Evolutionary conservation across 108 stramenopile species (phyloP).

Genomic region (Epithemia pelagica): DNA sequence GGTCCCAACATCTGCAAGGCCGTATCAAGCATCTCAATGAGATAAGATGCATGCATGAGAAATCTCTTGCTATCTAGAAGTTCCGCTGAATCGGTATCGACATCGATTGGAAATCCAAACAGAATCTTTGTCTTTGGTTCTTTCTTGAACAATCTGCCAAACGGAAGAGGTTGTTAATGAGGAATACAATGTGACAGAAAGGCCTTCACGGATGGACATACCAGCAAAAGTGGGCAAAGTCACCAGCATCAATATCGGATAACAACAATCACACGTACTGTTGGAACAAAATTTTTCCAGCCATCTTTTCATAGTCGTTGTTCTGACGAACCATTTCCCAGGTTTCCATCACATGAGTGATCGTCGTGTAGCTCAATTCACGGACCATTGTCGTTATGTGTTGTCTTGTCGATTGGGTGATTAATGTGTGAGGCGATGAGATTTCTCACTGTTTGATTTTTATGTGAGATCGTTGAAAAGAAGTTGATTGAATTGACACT

Average conservation of each 20-base stretch:
- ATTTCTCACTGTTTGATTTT: too few relatives aligned
- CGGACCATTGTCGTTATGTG: not conserved
- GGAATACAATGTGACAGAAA: too few relatives aligned
- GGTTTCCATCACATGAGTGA: constrained; percentile 26
- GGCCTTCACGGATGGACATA: not conserved
- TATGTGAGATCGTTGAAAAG: too few relatives aligned
- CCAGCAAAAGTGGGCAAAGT: constrained; percentile 13
- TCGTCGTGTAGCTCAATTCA: constrained; percentile 27
- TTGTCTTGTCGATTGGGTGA: too few relatives aligned
- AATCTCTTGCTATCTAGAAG: constrained; percentile 19
- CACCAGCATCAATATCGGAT: too few relatives aligned
- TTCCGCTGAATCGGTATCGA: constrained; percentile 19
- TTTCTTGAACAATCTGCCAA: constrained; percentile 16
- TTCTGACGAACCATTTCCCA: constrained; percentile 22
- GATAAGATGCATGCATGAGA: constrained; percentile 21
- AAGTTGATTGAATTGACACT: too few relatives aligned
- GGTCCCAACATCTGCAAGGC: constrained; percentile 22
- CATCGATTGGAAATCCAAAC: constrained; percentile 28
- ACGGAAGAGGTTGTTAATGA: too few relatives aligned
- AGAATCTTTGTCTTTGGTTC: constrained; percentile 18
- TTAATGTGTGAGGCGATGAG: too few relatives aligned
- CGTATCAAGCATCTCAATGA: constrained; percentile 31
- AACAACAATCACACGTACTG: constrained; percentile 24
- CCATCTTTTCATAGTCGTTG: constrained; percentile 17
- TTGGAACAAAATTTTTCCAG: constrained; percentile 28